These are phyloP conservation scores for Chlamydomonas sp. DNA, from an alignment of 139 green algal genomes.

Conservation along the genomic window DNA sequence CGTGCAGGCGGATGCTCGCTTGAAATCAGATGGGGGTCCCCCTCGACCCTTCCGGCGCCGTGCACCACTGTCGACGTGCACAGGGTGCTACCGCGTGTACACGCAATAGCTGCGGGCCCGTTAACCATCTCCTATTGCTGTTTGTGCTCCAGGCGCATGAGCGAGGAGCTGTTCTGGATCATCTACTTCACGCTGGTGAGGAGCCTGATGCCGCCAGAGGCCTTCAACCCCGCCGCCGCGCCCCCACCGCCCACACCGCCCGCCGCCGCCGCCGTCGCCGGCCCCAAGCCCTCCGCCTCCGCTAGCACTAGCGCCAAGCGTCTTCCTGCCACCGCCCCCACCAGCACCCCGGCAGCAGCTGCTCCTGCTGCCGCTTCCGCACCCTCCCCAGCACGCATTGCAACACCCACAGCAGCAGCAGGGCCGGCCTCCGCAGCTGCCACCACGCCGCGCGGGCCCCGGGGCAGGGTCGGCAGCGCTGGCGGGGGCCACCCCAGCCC, in stretches of 20 bases:
- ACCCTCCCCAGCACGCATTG: neutral
- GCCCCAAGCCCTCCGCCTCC: neutral
- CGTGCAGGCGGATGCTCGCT: too few relatives aligned
- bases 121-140: neutral
- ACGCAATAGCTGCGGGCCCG: neutral
- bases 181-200: conserved; percentile 81
- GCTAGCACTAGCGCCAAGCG: neutral
- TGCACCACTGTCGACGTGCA: too few relatives aligned
- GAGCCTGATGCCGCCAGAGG: conserved; percentile 36
- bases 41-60: neutral
- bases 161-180: conserved; percentile 82
- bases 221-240: neutral
- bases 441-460: neutral
- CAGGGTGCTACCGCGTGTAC: neutral
- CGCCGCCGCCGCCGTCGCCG: neutral
- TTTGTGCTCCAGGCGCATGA: conserved; percentile 66
- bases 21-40: too few relatives aligned
- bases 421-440: neutral
- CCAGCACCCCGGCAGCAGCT: neutral
- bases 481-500: neutral
- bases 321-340: neutral
- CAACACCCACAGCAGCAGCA: neutral
- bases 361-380: neutral
- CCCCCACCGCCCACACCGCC: neutral
- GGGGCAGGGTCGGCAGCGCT: too few relatives aligned